Evolutionary conservation across 1,284 basidiomycete species (phyloP).

Genomic region (Laetiporus sulphureus): DNA sequence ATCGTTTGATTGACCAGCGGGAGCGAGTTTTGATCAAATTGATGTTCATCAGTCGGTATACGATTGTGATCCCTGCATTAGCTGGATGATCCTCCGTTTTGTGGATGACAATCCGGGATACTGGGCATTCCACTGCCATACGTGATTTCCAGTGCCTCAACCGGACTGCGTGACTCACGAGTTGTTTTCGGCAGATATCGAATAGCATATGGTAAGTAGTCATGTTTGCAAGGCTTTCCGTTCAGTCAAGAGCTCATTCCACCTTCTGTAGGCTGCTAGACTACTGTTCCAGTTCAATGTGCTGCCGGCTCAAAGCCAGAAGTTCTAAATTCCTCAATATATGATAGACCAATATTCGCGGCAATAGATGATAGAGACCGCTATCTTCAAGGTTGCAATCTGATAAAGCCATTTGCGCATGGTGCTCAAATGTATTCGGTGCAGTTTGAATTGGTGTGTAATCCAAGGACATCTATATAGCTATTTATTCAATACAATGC

Average conservation of each 20-base stretch:
- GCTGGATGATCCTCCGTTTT: slow-evolving; percentile 28
- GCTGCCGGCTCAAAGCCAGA: slow-evolving; percentile 21
- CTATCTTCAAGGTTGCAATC: background rate
- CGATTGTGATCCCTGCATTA: slow-evolving; percentile 29
- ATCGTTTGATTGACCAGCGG: background rate
- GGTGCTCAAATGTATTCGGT: no score
- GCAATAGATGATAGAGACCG: background rate
- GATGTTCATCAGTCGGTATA: slow-evolving; percentile 22
- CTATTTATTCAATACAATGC: no score
- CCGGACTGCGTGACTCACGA: background rate
- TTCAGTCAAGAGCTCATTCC: no score
- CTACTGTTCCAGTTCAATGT: slow-evolving; percentile 30
- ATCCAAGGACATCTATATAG: no score
- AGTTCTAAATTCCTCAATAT: slow-evolving; percentile 25
- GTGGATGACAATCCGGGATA: slow-evolving; percentile 31
- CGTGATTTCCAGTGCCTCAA: slow-evolving; percentile 2
- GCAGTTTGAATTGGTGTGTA: no score
- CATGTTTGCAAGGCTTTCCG: no score
- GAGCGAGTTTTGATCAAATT: background rate
- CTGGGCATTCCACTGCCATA: slow-evolving; percentile 32
- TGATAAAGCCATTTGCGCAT: background rate
- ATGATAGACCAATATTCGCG: slow-evolving; percentile 25
- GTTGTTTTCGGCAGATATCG: slow-evolving; percentile 17
- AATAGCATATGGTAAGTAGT: slow-evolving; percentile 31
- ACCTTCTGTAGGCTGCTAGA: slow-evolving; percentile 20